Evolutionary conservation across 164 flowering plant genomes (phyloP).

Genomic region (Akebia trifoliata): DNA sequence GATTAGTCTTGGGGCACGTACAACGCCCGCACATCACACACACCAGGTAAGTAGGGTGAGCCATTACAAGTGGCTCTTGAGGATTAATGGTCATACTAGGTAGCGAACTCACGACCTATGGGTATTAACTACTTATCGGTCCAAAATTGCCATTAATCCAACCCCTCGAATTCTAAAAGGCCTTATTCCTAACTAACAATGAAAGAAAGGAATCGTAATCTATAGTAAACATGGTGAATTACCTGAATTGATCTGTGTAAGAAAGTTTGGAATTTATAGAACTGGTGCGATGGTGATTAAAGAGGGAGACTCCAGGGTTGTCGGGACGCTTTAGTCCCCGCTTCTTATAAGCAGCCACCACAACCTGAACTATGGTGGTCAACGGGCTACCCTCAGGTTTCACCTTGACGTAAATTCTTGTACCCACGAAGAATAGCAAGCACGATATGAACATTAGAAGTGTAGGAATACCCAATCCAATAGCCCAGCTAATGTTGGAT

Average conservation of each 20-base stretch:
- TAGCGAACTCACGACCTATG: no score
- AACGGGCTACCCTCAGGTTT: constrained; percentile 74
- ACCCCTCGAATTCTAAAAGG: no score
- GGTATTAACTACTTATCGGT: no score
- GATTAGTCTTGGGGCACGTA: no score
- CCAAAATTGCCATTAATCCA: no score
- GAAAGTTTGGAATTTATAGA: constrained; percentile 58
- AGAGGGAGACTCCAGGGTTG: constrained; percentile 39
- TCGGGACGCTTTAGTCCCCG: constrained; percentile 33
- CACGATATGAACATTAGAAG: constrained; percentile 59
- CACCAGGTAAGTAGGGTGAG: no score
- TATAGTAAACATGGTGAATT: not conserved
- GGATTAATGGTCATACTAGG: no score
- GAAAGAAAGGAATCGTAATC: no score
- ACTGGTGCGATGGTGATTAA: constrained; percentile 27
- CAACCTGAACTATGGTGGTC: constrained; percentile 45
- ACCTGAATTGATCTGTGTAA: constrained; percentile 77
- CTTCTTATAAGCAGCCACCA: constrained; percentile 59
- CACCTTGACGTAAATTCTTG: constrained; percentile 56
- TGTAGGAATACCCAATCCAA: constrained; percentile 65
- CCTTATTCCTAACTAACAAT: no score
- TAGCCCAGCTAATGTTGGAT: constrained; percentile 62
- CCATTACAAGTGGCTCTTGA: no score
- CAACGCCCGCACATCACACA: no score
- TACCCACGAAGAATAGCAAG: constrained; percentile 51